Evolutionary conservation across 768 basidiomycete species (phyloP), one percentile per base, ranked within the genome.

Genomic region (Tylopilus vinaceipallidus): DNA sequence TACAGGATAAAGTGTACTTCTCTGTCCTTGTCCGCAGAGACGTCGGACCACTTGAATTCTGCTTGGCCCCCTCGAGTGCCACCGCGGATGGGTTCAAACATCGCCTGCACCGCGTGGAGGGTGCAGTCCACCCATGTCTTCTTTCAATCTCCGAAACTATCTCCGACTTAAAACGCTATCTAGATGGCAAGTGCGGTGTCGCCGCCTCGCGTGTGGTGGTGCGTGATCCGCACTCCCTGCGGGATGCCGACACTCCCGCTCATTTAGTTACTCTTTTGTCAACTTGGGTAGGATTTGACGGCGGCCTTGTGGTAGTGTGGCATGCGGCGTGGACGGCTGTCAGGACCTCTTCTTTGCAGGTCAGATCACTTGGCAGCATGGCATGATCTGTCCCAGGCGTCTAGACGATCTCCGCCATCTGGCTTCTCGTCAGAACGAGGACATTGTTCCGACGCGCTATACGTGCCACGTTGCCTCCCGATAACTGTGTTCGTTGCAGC

Each of bases 41-140:
- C 90, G 58, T 94, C 91, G 11, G 86, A 64, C 91, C 91, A 93
- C 68, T 91, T 91, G 76, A 93, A 93, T 60, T 92, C 88, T 41
- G 84, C 91, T 59, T 90, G 88, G 3, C 91, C 91, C n/a, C 91
- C 91, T 49, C 91, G 82, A 19, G 90, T 93, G n/a, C 91, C 91
- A 37, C 88, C 91, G 45, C 91, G 80, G 33, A 89, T 81, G 10
- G 90, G 90, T 65, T 91, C 88, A 57, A 88, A 91, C 89, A 91
- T 35, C 9, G 40, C 9, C 12, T 32, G 23, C 4, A 3, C 36
- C 19, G 32, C 14, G 14, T 16, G n/a, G 16, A 20, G 17, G 48
- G 17, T 24, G 14, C 27, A 9, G 24, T 17, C 5, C 35, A 23
- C 23, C 8, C 23, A 22, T n/a, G 38, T 42, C 7, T 16, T 4